A percentile compares a stretch with the other conserved stretches of the same genome.
phyloP scores from a whole-genome alignment of 192 early-diverging fungal species.

The Oehlia diaphana region DNA sequence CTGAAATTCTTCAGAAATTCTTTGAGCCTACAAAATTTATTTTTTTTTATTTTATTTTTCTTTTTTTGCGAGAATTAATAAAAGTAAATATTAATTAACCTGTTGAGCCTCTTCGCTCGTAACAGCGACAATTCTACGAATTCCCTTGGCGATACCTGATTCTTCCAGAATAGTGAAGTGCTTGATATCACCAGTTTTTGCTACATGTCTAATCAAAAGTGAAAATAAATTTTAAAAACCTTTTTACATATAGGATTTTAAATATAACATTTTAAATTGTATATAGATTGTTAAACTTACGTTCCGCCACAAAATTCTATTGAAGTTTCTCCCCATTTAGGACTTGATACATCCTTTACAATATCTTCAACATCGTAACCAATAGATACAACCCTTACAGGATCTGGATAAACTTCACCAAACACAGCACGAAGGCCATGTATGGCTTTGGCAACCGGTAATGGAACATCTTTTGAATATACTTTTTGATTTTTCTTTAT shows the following conservation, averaged over 20 bases:
- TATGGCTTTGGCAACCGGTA: constrained; percentile 80
- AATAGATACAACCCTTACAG: constrained; percentile 94
- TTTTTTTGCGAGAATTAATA: neutral
- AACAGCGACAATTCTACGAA: constrained; percentile 91
- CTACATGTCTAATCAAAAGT: constrained; percentile 65
- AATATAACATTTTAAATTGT: neutral
- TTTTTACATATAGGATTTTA: neutral
- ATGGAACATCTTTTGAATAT: constrained; percentile 83
- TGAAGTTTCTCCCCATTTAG: constrained; percentile 78
- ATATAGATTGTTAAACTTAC: constrained; percentile 36
- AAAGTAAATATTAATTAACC: neutral
- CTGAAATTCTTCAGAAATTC: constrained; percentile 68
- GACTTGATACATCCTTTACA: constrained; percentile 74
- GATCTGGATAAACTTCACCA: constrained; percentile 97
- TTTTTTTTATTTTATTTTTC: neutral
- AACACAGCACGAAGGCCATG: constrained; percentile 95
- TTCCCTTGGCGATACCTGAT: constrained; percentile 90
- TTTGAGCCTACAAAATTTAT: constrained; percentile 49
- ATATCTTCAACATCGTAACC: constrained; percentile 86
- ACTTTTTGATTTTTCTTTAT: constrained; percentile 75
- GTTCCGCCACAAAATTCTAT: constrained; percentile 99
- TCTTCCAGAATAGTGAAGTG: constrained; percentile 87
- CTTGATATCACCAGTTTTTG: constrained; percentile 88
- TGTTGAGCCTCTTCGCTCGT: constrained; percentile 88
- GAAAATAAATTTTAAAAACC: neutral